A percentile compares a stretch with the other conserved stretches of the same genome.
phyloP scores from a whole-genome alignment of 2,329 filamentous ascomycete genomes.

The Paraphoma sp. region DNA sequence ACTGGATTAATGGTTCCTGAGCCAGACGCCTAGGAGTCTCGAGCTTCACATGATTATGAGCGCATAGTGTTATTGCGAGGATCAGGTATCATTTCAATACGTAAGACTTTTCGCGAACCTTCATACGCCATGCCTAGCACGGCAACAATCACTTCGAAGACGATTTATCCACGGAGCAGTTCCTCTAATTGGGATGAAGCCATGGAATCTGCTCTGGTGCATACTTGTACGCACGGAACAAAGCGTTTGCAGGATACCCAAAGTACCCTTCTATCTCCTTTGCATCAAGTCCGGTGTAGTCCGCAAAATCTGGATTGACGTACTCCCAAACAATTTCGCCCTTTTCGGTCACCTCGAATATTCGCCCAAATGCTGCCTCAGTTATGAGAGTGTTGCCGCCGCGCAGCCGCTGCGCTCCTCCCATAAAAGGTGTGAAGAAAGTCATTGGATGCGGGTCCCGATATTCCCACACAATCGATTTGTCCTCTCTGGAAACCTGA shows the following conservation, averaged over 20 bases:
- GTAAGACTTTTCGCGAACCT: background rate
- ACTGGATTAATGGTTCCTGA: background rate
- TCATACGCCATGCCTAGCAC: background rate
- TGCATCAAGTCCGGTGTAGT: constrained; percentile 43
- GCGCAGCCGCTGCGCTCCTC: constrained; percentile 50
- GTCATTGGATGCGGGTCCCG: constrained; percentile 48
- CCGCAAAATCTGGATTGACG: constrained; percentile 51
- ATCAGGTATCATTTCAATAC: background rate
- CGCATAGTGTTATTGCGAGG: too few species aligned
- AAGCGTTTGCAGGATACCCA: constrained; percentile 50
- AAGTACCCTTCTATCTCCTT: constrained; percentile 50
- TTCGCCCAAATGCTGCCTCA: constrained; percentile 53
- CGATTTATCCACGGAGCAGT: background rate
- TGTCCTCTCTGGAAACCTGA: constrained; percentile 47
- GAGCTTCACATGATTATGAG: too few species aligned
- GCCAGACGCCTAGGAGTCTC: too few species aligned
- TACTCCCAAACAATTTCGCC: constrained; percentile 55
- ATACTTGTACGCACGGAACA: constrained; percentile 56
- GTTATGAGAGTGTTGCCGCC: constrained; percentile 54
- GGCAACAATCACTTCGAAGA: too few species aligned
- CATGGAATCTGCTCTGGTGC: constrained; percentile 51
- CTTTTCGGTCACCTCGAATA: constrained; percentile 54
- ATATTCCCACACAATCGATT: constrained; percentile 55
- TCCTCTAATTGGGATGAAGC: constrained; percentile 20
- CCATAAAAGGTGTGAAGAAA: constrained; percentile 58